Evolutionary conservation across 1,284 basidiomycete species (phyloP).

Genomic region (Malassezia dermatis): DNA sequence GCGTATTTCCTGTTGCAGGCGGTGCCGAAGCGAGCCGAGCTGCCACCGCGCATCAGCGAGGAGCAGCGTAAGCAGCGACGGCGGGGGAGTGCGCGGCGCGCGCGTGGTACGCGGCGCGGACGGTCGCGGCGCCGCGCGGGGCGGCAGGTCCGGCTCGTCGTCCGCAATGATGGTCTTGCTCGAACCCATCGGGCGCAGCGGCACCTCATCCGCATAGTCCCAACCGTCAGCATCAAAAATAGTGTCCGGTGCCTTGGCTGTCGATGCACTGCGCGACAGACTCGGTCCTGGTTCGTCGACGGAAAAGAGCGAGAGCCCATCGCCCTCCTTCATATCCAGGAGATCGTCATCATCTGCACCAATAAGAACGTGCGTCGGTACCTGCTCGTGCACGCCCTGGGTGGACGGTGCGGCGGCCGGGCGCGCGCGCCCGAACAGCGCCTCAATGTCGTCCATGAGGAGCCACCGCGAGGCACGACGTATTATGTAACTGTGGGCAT

Average conservation of each 20-base stretch:
- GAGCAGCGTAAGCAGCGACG: slow-evolving; percentile 8
- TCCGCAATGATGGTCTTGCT: slow-evolving; percentile 45
- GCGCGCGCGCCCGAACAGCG: slow-evolving; percentile 9
- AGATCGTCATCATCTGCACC: slow-evolving; percentile 40
- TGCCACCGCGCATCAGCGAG: slow-evolving; percentile 12
- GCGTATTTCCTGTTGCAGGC: slow-evolving; percentile 25
- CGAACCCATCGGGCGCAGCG: slow-evolving; percentile 12
- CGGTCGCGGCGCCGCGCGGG: background rate
- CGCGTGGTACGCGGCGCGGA: slow-evolving; percentile 5
- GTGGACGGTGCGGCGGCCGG: background rate
- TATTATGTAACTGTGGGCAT: background rate
- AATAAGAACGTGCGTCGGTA: slow-evolving; percentile 32
- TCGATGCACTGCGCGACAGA: slow-evolving; percentile 23
- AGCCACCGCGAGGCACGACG: background rate
- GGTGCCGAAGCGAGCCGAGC: slow-evolving; percentile 8
- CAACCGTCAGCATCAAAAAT: slow-evolving; percentile 5
- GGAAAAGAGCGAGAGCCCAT: slow-evolving; percentile 10
- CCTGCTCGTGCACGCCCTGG: background rate
- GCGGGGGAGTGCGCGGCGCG: background rate
- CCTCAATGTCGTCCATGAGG: slow-evolving; percentile 16
- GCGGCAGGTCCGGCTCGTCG: slow-evolving; percentile 24
- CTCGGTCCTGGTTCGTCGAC: slow-evolving; percentile 17
- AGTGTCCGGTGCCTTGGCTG: slow-evolving; percentile 4
- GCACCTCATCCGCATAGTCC: slow-evolving; percentile 6
- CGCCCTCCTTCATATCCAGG: slow-evolving; percentile 20